phyloP scores from a whole-genome alignment of 768 basidiomycete species.

The Tricholoma terreum region DNA sequence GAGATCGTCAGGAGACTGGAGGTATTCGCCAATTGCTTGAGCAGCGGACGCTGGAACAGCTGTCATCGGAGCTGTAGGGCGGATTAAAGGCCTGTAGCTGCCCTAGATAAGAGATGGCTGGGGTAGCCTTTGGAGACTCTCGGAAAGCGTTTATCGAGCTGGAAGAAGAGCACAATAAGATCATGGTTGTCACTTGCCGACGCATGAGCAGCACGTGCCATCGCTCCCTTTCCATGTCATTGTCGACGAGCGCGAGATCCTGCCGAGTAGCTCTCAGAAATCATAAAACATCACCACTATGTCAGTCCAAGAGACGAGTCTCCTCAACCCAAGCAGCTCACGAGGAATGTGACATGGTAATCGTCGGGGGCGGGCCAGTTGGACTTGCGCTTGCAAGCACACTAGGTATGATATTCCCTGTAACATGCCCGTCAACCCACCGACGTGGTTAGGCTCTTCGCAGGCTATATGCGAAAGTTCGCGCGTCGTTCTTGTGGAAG shows the following conservation, averaged over 20 bases:
- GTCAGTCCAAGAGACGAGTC: not conserved
- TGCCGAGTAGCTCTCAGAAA: not conserved
- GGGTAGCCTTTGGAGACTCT: not conserved
- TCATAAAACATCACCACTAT: not conserved
- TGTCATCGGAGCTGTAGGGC: conserved; percentile 33
- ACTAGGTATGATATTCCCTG: conserved; percentile 52
- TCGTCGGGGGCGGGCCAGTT: conserved; percentile 92
- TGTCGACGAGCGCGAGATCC: conserved; percentile 3
- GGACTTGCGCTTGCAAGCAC: conserved; percentile 89
- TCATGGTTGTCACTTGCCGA: not conserved
- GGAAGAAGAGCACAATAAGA: no score
- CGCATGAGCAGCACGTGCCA: conserved; percentile 7
- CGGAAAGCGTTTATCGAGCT: no score
- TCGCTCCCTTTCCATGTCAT: not conserved
- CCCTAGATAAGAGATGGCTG: not conserved
- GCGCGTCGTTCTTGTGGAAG: conserved; percentile 76
- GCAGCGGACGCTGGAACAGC: conserved; percentile 69
- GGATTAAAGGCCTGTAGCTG: not conserved
- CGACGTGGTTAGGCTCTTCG: conserved; percentile 46
- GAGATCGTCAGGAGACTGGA: conserved; percentile 93
- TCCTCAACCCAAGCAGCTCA: conserved; percentile 10
- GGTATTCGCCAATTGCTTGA: conserved; percentile 83
- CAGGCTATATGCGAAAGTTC: conserved; percentile 47
- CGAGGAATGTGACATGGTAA: conserved; percentile 79
- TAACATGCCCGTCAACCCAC: not conserved